phyloP scores from a whole-genome alignment of 352 stramenopile genomes.

The Aphanomyces cochlioides region DNA sequence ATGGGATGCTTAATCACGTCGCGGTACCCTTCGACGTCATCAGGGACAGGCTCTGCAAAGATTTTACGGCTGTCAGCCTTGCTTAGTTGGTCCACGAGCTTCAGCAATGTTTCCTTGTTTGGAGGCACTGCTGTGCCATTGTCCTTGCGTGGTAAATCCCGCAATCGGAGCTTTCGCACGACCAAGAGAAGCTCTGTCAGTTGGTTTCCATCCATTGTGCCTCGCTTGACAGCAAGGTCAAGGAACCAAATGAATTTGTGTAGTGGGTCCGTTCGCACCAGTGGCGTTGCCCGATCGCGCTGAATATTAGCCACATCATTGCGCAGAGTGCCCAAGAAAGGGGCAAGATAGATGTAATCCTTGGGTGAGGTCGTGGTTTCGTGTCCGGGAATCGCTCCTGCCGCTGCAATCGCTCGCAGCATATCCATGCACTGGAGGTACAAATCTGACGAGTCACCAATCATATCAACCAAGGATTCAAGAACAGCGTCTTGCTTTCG shows the following conservation, averaged over 20 bases:
- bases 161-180: constrained; percentile 61
- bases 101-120: constrained; percentile 53
- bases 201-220: constrained; percentile 39
- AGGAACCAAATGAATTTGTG: constrained; percentile 89
- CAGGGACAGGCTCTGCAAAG: constrained; percentile 79
- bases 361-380: constrained; percentile 49
- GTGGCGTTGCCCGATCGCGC: constrained; percentile 66
- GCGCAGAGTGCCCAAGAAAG: constrained; percentile 74
- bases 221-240: constrained; percentile 70
- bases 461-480: constrained; percentile 65
- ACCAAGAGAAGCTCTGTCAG: constrained; percentile 68
- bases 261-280: constrained; percentile 67
- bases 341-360: constrained; percentile 81
- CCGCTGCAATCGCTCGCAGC: constrained; percentile 65
- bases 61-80: constrained; percentile 73
- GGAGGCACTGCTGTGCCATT: constrained; percentile 42
- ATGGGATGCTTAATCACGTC: constrained; percentile 83
- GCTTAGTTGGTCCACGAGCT: constrained; percentile 74
- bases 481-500: constrained; percentile 63
- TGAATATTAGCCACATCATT: constrained; percentile 76
- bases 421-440: constrained; percentile 79
- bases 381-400: constrained; percentile 65
- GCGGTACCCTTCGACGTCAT: constrained; percentile 79
- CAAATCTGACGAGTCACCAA: constrained; percentile 77
- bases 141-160: constrained; percentile 52